Conservation (phyloP, 208 protist genomes). For the Naegleria lovaniensis region DNA sequence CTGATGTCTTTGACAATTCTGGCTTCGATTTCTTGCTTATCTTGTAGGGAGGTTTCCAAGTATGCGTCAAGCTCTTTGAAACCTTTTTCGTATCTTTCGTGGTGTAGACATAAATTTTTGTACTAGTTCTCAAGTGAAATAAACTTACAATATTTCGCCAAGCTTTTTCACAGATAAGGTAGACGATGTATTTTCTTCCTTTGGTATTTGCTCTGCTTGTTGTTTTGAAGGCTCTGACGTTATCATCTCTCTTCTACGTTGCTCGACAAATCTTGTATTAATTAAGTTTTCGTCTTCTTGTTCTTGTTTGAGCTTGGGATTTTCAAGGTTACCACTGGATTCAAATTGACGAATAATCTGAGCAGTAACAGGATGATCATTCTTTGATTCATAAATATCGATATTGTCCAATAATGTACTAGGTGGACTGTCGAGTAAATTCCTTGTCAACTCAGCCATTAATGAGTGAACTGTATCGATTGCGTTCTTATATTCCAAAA, state of each 20-base stretch:
- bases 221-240: not conserved
- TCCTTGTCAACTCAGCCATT: not conserved
- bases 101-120: no score
- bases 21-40: no score
- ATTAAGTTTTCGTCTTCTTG: not conserved
- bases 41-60: no score
- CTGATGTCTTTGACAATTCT: not conserved
- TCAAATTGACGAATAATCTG: not conserved
- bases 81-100: no score
- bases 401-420: not conserved
- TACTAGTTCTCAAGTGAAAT: no score
- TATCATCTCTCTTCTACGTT: not conserved
- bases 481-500: not conserved
- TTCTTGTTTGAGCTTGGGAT: not conserved
- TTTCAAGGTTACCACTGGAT: not conserved
- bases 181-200: no score
- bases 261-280: not conserved
- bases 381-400: not conserved
- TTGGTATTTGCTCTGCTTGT: no score
- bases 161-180: no score
- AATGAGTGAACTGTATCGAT: not conserved
- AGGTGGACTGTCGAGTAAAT: not conserved
- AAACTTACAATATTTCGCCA: no score
- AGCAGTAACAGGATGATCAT: not conserved
- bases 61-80: no score